Evolutionary conservation across 768 basidiomycete genomes (phyloP), one percentile per base, ranked within the genome.

Genomic region (Trametes gibbosa): DNA sequence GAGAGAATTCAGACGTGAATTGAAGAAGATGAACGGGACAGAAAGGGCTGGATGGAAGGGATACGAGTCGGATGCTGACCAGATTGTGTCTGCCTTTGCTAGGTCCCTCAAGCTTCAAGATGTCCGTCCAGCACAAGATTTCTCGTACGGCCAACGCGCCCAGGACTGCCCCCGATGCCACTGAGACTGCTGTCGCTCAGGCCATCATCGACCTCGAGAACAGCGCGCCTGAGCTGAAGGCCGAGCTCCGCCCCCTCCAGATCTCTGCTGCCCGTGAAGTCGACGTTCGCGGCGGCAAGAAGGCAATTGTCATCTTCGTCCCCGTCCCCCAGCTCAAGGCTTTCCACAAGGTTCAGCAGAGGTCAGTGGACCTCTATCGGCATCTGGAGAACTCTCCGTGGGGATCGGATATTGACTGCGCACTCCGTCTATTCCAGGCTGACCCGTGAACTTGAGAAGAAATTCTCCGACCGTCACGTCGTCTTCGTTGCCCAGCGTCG

Each of bases 391-490:
- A 8, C 19, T 45, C 43, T 46, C 6, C 14, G 13, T 2, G 23
- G 45, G 37, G 25, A 47, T 8, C 24, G 23, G 55, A 34, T 32
- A 55, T 23, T 58, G 46, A 57, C 63, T 58, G 24, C 21, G 46
- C 9, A 10, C 19, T 10, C 19, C 42, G 50, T 35, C 19, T 35
- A 24, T 39, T n/a, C 23, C 71, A 98, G 96, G 76, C 89, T 98
- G 73, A 98, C 96, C 62, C 89, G 96, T 54, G 96, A 98, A 75
- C 85, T 99, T 71, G 97, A 99, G 86, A 99, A 99, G 86, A 99
- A 99, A 79, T 98, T 99, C 81, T 93, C 97, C 46, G 97, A 98
- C 80, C 87, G 95, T 74, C 95, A 98, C 78, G 94, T 99, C 74
- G 92, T 99, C 59, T 98, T 99, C 75, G 86, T 98, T 74, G 97